phyloP scores from a whole-genome alignment of 495 filamentous ascomycete species.

The Aspergillus sclerotiicarbonarius region DNA sequence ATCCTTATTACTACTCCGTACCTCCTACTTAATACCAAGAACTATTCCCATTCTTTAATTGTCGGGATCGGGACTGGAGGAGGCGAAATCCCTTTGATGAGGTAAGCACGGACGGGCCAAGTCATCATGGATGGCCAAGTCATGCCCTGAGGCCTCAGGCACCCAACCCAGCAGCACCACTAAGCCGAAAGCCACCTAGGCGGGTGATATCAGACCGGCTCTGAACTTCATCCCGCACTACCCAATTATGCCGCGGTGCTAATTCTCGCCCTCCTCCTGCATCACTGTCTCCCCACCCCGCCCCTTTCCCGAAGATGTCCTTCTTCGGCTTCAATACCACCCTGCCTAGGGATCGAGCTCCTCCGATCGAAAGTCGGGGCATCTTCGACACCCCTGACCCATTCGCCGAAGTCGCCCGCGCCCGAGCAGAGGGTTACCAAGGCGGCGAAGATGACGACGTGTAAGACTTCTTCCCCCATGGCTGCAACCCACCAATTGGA shows the following conservation, averaged over 20 bases:
- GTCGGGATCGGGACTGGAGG: background rate
- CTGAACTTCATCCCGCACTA: constrained; percentile 30
- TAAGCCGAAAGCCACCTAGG: constrained; percentile 12
- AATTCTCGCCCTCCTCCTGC: constrained; percentile 22
- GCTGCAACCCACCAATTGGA: constrained; percentile 3
- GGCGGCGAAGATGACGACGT: constrained; percentile 61
- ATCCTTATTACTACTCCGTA: too few species aligned
- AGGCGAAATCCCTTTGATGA: background rate
- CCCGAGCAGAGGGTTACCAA: constrained; percentile 32
- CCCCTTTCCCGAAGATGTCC: constrained; percentile 53
- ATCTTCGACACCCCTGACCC: constrained; percentile 85
- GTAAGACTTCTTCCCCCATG: constrained; percentile 48
- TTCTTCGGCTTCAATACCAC: constrained; percentile 85
- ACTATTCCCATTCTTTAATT: background rate
- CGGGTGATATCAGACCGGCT: constrained; percentile 22
- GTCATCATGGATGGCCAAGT: background rate
- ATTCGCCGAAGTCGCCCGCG: constrained; percentile 74
- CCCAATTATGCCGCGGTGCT: constrained; percentile 20
- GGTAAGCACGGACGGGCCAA: background rate
- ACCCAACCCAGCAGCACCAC: background rate
- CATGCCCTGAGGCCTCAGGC: constrained; percentile 17
- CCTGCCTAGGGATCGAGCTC: constrained; percentile 56
- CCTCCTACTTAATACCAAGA: background rate
- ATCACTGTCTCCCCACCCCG: constrained; percentile 16
- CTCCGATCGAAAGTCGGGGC: constrained; percentile 59